Evolutionary conservation across 805 yeast genomes (phyloP).

Genomic region (Sungouiozyma ichnusensis): DNA sequence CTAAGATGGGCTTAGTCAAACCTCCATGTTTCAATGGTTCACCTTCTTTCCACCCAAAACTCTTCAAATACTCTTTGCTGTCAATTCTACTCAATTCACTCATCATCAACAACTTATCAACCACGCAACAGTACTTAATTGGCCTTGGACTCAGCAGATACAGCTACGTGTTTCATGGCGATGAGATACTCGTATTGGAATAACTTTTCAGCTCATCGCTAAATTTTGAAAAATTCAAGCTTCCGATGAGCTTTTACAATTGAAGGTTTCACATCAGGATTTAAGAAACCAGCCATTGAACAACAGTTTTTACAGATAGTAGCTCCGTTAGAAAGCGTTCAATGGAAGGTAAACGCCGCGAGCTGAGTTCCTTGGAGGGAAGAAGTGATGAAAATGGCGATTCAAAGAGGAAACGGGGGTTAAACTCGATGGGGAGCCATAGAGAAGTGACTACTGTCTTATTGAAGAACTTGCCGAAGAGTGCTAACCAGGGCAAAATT

Average conservation of each 20-base stretch:
- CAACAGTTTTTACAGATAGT: too few species aligned
- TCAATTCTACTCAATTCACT: slow-evolving; percentile 41
- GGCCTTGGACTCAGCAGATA: neutral
- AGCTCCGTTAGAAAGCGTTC: too few species aligned
- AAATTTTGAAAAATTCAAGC: slow-evolving; percentile 12
- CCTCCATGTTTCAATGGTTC: slow-evolving; percentile 77
- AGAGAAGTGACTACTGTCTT: slow-evolving; percentile 51
- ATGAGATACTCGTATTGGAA: neutral
- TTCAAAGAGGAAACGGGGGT: slow-evolving; percentile 3
- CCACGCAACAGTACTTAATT: too few species aligned
- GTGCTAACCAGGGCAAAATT: slow-evolving; percentile 32
- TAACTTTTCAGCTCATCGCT: slow-evolving; percentile 7
- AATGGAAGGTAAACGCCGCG: neutral
- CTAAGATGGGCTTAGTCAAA: slow-evolving; percentile 72
- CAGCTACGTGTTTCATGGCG: too few species aligned
- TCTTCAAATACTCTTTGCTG: slow-evolving; percentile 56
- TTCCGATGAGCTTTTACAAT: too few species aligned
- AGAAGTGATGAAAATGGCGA: slow-evolving; percentile 4
- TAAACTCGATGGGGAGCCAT: slow-evolving; percentile 4
- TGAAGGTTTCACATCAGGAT: too few species aligned
- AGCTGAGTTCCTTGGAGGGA: neutral
- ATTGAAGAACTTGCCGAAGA: slow-evolving; percentile 38
- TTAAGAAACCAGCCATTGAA: too few species aligned
- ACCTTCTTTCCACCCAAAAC: slow-evolving; percentile 90
- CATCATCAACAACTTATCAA: neutral